Evolutionary conservation across 2,329 filamentous ascomycete genomes (phyloP), one percentile per base, ranked within the genome.

Genomic region (Aspergillus tubingensis): DNA sequence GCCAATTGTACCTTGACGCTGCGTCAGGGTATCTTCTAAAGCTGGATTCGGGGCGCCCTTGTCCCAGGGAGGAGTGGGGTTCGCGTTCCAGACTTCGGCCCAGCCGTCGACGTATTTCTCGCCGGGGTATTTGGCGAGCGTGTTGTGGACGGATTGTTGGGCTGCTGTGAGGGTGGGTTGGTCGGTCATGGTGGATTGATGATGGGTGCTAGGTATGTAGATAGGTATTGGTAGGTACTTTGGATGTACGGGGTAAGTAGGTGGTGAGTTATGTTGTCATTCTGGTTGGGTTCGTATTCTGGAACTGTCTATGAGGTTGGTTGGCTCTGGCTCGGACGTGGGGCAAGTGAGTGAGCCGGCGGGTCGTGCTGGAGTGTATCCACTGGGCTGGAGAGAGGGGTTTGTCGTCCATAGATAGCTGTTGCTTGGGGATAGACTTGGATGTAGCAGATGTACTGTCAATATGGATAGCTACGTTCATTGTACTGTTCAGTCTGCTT

Each of bases 51-150:
- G 81, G 50, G 76, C 72, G 23, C 82, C 81, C 13, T 81, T 78
- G 67, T 88, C 86, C 85, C 85, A 88, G 0, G 85, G 85, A 10
- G 86, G 76, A 66, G 81, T 80, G 38, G 79, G 74, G 23, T 76
- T 77, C 55, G 80, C 74, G 30, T 79, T 74, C 85, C 85, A 88
- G 15, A 87, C 76, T 3, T 78, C 73, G 54, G 82, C 80, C 85
- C 85, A 86, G 58, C 79, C 79, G 1, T 78, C 70, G 49, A 57
- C 27, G 17, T 32, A 53, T 23, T 56, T 55, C 27, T 44, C 54
- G 8, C 50, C 54, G 38, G 60, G 38, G 8, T 63, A 56, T 27
- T 54, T 60, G 47, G 53, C 51, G 17, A 62, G 27, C 3, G 49
- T 60, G 19, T 57, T 41, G 47, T 54, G 54, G 50, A 62, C 57